These are phyloP conservation scores for Talaromyces pinophilus DNA, from an alignment of 2,329 filamentous ascomycete species.

Conservation along the genomic window DNA sequence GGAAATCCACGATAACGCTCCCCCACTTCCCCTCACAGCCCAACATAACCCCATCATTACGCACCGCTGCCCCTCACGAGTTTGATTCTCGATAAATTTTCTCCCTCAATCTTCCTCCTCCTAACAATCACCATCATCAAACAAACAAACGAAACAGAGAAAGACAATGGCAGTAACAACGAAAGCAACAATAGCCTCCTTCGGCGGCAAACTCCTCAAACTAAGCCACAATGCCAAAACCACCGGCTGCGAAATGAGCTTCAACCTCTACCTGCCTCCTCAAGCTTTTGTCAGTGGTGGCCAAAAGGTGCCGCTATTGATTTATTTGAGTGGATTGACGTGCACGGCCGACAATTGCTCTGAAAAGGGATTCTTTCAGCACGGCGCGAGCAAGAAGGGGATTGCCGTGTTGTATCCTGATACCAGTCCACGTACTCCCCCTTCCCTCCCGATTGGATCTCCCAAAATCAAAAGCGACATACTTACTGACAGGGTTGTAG, in stretches of 20 bases:
- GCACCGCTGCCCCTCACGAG: constrained; percentile 13
- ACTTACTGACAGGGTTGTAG: constrained; percentile 38
- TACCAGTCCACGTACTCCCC: constrained; percentile 74
- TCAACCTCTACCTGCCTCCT: constrained; percentile 89
- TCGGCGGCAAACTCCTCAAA: constrained; percentile 93
- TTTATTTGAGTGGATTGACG: constrained; percentile 92
- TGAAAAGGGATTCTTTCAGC: constrained; percentile 86
- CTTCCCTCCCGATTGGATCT: background rate
- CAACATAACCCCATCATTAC: constrained; percentile 2
- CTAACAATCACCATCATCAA: background rate
- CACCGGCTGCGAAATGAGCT: constrained; percentile 84
- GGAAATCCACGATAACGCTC: background rate
- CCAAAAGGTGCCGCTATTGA: constrained; percentile 75
- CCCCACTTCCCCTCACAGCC: constrained; percentile 15
- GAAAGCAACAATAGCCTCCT: constrained; percentile 84
- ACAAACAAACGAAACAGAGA: background rate
- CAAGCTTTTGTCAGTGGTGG: constrained; percentile 56
- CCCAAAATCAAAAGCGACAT: no score
- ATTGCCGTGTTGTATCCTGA: constrained; percentile 96
- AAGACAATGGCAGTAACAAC: constrained; percentile 77
- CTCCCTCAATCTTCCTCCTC: background rate
- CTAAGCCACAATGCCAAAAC: constrained; percentile 78
- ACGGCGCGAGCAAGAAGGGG: constrained; percentile 72
- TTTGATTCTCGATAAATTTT: background rate
- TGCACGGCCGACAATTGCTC: constrained; percentile 84